Conservation (phyloP, 495 filamentous ascomycete genomes). For the Polyplosphaeria fusca region DNA sequence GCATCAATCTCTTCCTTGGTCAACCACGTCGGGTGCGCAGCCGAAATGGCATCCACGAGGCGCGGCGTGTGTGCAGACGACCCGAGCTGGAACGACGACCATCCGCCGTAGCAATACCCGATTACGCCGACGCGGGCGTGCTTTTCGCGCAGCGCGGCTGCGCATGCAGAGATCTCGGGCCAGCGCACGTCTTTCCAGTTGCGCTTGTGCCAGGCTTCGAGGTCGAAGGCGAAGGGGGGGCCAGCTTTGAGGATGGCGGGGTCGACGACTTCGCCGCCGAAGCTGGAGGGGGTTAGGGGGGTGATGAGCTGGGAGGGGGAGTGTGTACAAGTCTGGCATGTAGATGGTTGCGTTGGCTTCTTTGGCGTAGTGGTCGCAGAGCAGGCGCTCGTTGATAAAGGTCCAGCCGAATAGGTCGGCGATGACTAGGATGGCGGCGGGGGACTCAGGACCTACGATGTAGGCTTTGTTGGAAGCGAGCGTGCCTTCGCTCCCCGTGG, state of each 20-base stretch:
- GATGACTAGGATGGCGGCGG: constrained; percentile 46
- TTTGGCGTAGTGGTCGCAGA: constrained; percentile 7
- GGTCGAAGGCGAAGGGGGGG: not conserved
- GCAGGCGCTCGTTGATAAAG: constrained; percentile 28
- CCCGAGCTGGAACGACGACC: not conserved
- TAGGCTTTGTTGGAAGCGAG: constrained; percentile 36
- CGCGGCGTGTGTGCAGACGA: not conserved
- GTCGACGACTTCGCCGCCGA: not conserved
- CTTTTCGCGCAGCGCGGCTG: not conserved
- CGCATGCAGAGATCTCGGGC: not conserved
- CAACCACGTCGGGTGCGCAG: not conserved
- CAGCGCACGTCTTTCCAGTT: not conserved
- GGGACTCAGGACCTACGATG: constrained; percentile 33
- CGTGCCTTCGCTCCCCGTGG: constrained; percentile 19
- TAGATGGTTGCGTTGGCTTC: constrained; percentile 7
- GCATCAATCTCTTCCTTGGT: not conserved
- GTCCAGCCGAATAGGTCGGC: constrained; percentile 54
- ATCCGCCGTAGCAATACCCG: constrained; percentile 4
- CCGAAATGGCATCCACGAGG: not conserved
- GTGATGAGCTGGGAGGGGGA: not conserved
- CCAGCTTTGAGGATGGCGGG: not conserved
- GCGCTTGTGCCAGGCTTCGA: not conserved
- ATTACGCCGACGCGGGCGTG: not conserved
- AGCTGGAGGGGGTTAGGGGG: not conserved
- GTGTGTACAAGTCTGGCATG: constrained; percentile 9